phyloP scores from a whole-genome alignment of 495 filamentous ascomycete species.

The Penicillium bialowiezense region DNA sequence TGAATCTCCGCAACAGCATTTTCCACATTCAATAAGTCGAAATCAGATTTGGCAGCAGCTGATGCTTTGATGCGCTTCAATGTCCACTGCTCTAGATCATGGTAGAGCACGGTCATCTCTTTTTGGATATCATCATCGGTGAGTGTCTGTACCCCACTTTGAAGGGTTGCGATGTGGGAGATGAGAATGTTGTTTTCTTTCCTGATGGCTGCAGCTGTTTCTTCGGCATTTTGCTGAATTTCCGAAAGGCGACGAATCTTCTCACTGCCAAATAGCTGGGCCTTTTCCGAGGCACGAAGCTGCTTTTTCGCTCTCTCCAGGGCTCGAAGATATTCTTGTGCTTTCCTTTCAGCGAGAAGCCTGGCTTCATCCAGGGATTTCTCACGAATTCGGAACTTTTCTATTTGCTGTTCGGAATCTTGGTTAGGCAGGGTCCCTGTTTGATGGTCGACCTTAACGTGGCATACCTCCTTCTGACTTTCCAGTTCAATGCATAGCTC shows the following conservation, averaged over 20 bases:
- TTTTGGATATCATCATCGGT: not conserved
- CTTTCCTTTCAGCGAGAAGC: too few relatives aligned
- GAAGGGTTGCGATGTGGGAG: not conserved
- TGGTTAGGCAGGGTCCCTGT: too few relatives aligned
- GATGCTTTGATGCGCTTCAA: too few relatives aligned
- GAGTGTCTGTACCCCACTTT: not conserved
- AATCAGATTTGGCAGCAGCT: too few relatives aligned
- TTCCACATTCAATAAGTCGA: too few relatives aligned
- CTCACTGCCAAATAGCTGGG: not conserved
- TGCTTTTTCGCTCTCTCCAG: not conserved
- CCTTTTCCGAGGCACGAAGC: not conserved
- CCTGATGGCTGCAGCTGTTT: not conserved
- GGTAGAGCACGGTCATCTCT: not conserved
- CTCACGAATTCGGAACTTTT: too few relatives aligned
- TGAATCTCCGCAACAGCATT: not conserved
- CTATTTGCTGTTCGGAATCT: too few relatives aligned
- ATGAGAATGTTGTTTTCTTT: slow-evolving; percentile 4
- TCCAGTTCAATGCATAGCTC: too few relatives aligned
- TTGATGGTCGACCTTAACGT: too few relatives aligned
- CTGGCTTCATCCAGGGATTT: too few relatives aligned
- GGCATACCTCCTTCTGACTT: too few relatives aligned
- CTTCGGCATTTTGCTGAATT: not conserved
- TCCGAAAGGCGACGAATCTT: not conserved
- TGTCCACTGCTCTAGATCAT: not conserved
- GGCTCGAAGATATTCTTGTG: too few relatives aligned